Base-by-base conservation (phyloP, 2,329 filamentous ascomycete species). In the Cladorrhinum sp. region DNA sequence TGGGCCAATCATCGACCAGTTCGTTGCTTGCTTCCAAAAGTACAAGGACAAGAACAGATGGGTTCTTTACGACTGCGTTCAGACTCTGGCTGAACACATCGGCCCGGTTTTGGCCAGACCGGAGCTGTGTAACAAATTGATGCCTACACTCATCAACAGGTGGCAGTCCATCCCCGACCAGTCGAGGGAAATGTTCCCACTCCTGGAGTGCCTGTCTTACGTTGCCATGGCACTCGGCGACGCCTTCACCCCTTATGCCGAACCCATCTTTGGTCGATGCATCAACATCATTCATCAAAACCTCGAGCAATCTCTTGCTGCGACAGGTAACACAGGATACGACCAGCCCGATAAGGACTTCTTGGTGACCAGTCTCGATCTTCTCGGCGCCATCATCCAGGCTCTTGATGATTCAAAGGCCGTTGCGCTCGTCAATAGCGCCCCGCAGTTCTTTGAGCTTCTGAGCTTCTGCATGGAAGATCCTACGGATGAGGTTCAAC, bases 1-100 rank as follows among this genome's bases (percentile, higher is more conserved):
- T 69, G 84, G 88, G 25, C 91, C 93, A 24, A 98, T 99, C 69
- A 85, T 98, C 57, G 88, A 88, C 63, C 95, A 98, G 73, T 98
- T 93, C 70, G 92, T 97, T 56, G 82, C 84, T 62, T 99, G 95
- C 75, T 99, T 99, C 76, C 84, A 81, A 57, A 92, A 90, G 76
- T 99, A 98, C 85, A 98, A 99, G 81, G 93, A 98, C 75, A 89
- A 92, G 70, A 99, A 99, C 78, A 97, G 98, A 86, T 97, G 96
- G 78, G 96, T 98, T 58, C 85, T 99, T 32, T 99, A 99, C 78
- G 95, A 99, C 77, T 98, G 95, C 74, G 91, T 99, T 32, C 95
- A 99, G 77, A 99, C 95, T 0, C 80, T 99, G 60, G 95, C 95
- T 2, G 95, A 99, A 74, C 89, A 92, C 70, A 89, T 98, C 58